Evolutionary conservation across 495 filamentous ascomycete species (phyloP).

Genomic region (Penicillium canescens): DNA sequence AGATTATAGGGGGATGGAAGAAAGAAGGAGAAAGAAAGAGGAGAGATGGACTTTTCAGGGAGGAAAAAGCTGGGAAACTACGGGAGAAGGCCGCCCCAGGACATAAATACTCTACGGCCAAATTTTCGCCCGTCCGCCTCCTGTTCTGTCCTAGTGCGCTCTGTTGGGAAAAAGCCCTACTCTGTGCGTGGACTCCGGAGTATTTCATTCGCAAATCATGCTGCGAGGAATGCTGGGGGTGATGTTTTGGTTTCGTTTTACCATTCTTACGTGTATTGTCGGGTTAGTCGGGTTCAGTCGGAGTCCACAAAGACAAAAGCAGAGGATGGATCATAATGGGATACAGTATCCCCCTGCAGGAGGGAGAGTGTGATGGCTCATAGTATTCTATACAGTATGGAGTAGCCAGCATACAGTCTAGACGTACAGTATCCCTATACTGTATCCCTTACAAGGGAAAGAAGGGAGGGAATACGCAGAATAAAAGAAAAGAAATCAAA

Average conservation of each 20-base stretch:
- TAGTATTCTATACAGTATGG: too few relatives aligned
- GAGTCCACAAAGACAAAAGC: background rate
- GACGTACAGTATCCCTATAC: too few relatives aligned
- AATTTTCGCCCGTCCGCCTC: slow-evolving; percentile 47
- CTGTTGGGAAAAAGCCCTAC: slow-evolving; percentile 39
- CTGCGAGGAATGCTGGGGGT: slow-evolving; percentile 25
- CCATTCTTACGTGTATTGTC: slow-evolving; percentile 11
- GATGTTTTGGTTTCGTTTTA: slow-evolving; percentile 14
- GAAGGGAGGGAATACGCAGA: background rate
- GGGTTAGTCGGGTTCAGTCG: slow-evolving; percentile 19
- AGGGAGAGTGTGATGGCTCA: too few relatives aligned
- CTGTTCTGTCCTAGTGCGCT: slow-evolving; percentile 38
- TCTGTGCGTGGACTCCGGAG: slow-evolving; percentile 24
- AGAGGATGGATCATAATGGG: slow-evolving; percentile 1
- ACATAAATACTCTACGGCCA: slow-evolving; percentile 49
- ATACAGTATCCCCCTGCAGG: slow-evolving; percentile 1
- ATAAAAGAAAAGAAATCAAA: background rate
- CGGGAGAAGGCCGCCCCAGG: slow-evolving; percentile 34
- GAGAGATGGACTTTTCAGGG: slow-evolving; percentile 36
- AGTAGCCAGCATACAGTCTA: too few relatives aligned
- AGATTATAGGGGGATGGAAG: slow-evolving; percentile 18
- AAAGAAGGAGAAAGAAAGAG: slow-evolving; percentile 25
- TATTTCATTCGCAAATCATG: slow-evolving; percentile 20
- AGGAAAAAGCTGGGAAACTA: slow-evolving; percentile 46
- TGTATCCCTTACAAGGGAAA: too few relatives aligned